Conservation (phyloP, 179 eudicot genomes). For the Gypsophila paniculata region DNA sequence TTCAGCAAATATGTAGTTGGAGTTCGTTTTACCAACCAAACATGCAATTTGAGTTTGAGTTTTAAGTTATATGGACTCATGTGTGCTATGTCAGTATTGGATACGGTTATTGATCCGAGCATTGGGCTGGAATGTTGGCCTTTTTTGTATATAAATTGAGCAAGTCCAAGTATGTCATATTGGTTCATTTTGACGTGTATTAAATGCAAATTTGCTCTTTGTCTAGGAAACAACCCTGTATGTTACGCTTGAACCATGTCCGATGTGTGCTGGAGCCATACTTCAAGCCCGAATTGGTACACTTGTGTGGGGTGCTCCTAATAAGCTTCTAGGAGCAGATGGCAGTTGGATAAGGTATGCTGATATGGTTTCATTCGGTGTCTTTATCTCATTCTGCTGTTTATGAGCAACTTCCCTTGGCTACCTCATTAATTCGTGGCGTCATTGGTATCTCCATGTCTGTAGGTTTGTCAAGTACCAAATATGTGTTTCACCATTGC, state of each 20-base stretch:
- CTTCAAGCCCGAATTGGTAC: slow-evolving; percentile 87
- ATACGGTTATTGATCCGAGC: neutral
- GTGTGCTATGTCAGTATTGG: neutral
- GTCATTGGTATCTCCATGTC: neutral
- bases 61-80: neutral
- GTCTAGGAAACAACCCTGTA: slow-evolving; percentile 80
- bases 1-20: slow-evolving; percentile 3
- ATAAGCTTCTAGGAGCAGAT: slow-evolving; percentile 96
- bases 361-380: neutral
- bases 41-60: neutral
- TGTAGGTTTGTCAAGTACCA: neutral
- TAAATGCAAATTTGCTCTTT: neutral
- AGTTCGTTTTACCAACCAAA: neutral
- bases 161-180: neutral
- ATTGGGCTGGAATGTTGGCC: neutral
- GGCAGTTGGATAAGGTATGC: slow-evolving; percentile 98
- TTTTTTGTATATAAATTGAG: neutral
- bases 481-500: neutral
- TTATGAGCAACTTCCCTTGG: slow-evolving; percentile 1
- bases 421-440: neutral
- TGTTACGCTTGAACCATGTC: slow-evolving; percentile 95
- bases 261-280: slow-evolving; percentile 99
- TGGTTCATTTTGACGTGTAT: neutral
- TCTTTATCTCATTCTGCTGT: slow-evolving; percentile 3
- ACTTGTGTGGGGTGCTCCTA: slow-evolving; percentile 97